phyloP scores from a whole-genome alignment of 192 early-diverging fungal species.

The Borealophlyctis nickersoniae region DNA sequence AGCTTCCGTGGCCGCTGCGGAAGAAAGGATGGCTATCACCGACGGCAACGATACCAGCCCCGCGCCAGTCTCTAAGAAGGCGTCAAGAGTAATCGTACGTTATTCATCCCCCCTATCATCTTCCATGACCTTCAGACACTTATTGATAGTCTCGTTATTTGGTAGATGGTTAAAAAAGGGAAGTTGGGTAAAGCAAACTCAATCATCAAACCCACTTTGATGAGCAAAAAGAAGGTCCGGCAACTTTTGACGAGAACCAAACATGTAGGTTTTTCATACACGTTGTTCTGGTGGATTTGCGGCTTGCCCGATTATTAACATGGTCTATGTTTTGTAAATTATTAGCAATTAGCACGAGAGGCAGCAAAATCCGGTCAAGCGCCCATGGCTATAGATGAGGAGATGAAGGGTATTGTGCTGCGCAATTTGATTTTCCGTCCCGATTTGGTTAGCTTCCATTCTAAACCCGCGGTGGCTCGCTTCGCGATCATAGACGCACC shows the following conservation, averaged over 20 bases:
- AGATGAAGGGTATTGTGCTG: not conserved
- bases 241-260: not conserved
- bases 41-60: too few species aligned
- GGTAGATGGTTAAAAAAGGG: not conserved
- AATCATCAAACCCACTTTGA: not conserved
- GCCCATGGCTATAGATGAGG: not conserved
- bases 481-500: not conserved
- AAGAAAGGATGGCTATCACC: too few species aligned
- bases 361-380: not conserved
- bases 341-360: not conserved
- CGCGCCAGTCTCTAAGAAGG: too few species aligned
- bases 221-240: not conserved
- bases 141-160: too few species aligned
- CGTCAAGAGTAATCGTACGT: too few species aligned
- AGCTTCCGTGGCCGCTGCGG: too few species aligned
- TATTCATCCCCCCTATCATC: too few species aligned
- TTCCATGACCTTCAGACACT: too few species aligned
- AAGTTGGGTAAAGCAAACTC: not conserved
- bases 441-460: not conserved
- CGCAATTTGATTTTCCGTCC: not conserved
- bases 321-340: not conserved
- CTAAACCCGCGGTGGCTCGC: not conserved
- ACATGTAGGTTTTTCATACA: too few species aligned
- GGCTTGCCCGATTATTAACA: not conserved
- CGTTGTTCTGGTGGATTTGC: not conserved